phyloP scores from a whole-genome alignment of 2,329 filamentous ascomycete genomes.

The Trichophyton schoenleinii region DNA sequence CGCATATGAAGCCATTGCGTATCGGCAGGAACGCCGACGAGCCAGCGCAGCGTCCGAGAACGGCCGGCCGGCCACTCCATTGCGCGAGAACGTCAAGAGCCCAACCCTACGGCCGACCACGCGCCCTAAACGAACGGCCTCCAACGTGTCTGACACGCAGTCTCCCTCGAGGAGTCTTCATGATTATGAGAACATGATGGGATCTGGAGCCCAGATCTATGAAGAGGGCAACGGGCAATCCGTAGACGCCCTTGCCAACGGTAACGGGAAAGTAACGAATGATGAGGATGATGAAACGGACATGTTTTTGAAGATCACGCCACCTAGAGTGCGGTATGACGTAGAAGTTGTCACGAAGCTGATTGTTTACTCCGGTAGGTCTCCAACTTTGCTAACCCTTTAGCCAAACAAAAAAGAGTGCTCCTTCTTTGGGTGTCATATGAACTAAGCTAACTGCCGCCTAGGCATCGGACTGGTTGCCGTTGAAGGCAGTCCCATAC shows the following conservation, averaged over 20 bases:
- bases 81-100: background rate
- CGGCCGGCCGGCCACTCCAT: constrained; percentile 16
- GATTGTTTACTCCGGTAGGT: constrained; percentile 79
- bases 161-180: constrained; percentile 37
- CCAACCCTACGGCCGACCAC: background rate
- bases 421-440: no score
- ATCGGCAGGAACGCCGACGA: constrained; percentile 58
- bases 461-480: constrained; percentile 72
- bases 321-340: constrained; percentile 84
- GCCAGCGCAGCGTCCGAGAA: constrained; percentile 41
- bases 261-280: constrained; percentile 12
- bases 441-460: constrained; percentile 7
- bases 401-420: no score
- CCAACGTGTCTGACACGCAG: background rate
- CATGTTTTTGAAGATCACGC: constrained; percentile 72
- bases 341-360: constrained; percentile 98
- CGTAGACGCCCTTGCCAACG: constrained; percentile 13
- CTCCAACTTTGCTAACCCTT: background rate
- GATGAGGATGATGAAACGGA: constrained; percentile 51
- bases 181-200: constrained; percentile 63
- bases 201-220: constrained; percentile 43
- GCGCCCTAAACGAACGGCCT: background rate
- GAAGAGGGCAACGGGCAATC: constrained; percentile 23
- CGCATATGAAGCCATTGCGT: constrained; percentile 88
- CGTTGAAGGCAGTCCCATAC: constrained; percentile 58